These are phyloP conservation scores for Rhizopogon vinicolor DNA, from an alignment of 768 basidiomycete species.

Conservation along the genomic window DNA sequence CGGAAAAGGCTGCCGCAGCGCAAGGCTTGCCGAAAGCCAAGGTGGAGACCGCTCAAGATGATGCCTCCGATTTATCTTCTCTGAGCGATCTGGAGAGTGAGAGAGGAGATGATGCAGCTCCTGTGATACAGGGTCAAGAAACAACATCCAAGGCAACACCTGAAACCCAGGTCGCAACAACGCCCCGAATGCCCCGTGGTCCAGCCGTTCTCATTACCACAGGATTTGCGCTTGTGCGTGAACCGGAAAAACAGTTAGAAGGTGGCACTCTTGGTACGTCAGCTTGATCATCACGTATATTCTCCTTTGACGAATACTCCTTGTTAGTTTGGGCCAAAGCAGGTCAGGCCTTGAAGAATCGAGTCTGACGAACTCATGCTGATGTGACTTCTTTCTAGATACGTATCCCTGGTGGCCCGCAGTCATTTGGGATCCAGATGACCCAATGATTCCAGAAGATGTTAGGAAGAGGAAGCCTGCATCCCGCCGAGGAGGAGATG, in stretches of 20 bases:
- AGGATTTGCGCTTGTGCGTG: slow-evolving; percentile 31
- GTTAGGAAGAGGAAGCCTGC: slow-evolving; percentile 24
- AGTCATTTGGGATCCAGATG: slow-evolving; percentile 62
- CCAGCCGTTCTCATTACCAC: not conserved
- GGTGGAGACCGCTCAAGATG: slow-evolving; percentile 15
- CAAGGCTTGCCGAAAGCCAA: not conserved
- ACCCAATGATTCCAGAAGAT: slow-evolving; percentile 47
- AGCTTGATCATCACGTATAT: not conserved
- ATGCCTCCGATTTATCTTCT: slow-evolving; percentile 40
- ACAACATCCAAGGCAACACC: slow-evolving; percentile 7
- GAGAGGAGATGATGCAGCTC: slow-evolving; percentile 9
- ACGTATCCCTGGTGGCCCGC: slow-evolving; percentile 90
- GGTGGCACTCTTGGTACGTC: slow-evolving; percentile 63
- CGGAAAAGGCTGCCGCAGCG: slow-evolving; percentile 20
- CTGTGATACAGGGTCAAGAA: slow-evolving; percentile 1
- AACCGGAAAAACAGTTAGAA: slow-evolving; percentile 34
- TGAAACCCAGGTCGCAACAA: not conserved
- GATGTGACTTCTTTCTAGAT: slow-evolving; percentile 34
- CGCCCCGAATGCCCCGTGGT: slow-evolving; percentile 5
- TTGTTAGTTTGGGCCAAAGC: slow-evolving; percentile 80
- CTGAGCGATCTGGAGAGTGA: slow-evolving; percentile 40
- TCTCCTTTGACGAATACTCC: slow-evolving; percentile 1
- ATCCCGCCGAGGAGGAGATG: slow-evolving; percentile 32
- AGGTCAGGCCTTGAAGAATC: slow-evolving; percentile 32
- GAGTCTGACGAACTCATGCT: not conserved